Base-by-base conservation (phyloP, 1,284 basidiomycete genomes). In the Austroboletus niveus region DNA sequence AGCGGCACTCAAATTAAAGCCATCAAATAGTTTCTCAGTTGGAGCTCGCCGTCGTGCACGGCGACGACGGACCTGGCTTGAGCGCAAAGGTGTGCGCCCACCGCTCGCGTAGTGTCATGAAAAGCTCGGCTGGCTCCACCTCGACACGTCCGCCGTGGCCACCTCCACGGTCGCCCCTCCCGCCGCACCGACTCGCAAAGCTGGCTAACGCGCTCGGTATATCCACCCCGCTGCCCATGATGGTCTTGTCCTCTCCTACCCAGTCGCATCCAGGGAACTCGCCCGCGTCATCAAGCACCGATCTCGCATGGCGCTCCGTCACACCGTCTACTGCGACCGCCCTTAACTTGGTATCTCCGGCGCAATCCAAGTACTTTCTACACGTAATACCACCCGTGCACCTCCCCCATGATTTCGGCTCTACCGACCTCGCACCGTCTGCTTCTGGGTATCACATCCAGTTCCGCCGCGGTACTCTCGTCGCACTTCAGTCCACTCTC, bases 161-260 rank as follows among this genome's bases (percentile, higher is more conserved):
- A 7, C 80, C 79, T 17, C 87, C 87, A 53, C 84, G 81, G 59
- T 69, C 83, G 34, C 89, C 89, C 4, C 73, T 92, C 12, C 70
- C 87, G 7, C 88, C 89, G 11, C 78, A 87, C 60, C 77, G 85
- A 14, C 79, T 92, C 6, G 89, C 87, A 40, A 88, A 86, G 59
- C 75, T 92, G 32, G 89, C 88, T 24, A 92, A 92, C 62, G 89
- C 89, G 2, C 80, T 92, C 40, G 89, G 89, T 48, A 81, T 92
- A 29, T 77, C 86, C 2, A 85, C 84, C 0, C 87, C 87, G 1
- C 66, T 86, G 41, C 89, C 87, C 8, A 72, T 73, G 32, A 72
- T 75, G 53, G 48, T 53, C 49, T 60, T 61, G 40, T 66, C 65
- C 27, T 69, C 73, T 42, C 61, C 69, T 34, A 69, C 74, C 30